Conservation (phyloP, 2,329 filamentous ascomycete species). For the Fusarium sp. region DNA sequence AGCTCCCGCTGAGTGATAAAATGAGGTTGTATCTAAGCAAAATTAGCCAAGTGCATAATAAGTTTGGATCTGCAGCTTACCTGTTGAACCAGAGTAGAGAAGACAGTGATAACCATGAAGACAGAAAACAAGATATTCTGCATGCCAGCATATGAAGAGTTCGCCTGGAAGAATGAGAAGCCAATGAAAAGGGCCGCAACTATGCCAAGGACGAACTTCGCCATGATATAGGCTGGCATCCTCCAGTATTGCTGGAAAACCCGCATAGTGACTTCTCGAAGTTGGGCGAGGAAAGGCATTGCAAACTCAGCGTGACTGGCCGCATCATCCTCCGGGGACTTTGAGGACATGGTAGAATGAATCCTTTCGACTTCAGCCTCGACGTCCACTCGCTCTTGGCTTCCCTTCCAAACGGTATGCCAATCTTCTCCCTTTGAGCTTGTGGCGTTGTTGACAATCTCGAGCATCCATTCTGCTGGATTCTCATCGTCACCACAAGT, state of each 20-base stretch:
- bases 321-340: slow-evolving; percentile 28
- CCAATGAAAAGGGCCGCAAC: slow-evolving; percentile 78
- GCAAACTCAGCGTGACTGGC: slow-evolving; percentile 75
- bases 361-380: slow-evolving; percentile 73
- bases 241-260: slow-evolving; percentile 89
- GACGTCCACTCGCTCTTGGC: slow-evolving; percentile 63
- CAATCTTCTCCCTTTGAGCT: slow-evolving; percentile 66
- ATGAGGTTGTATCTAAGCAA: slow-evolving; percentile 73
- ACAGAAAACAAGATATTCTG: slow-evolving; percentile 80
- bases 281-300: slow-evolving; percentile 75
- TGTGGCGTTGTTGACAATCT: slow-evolving; percentile 58
- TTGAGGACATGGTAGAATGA: slow-evolving; percentile 60
- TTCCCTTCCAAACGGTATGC: slow-evolving; percentile 74
- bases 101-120: slow-evolving; percentile 82
- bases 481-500: slow-evolving; percentile 72
- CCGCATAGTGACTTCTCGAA: slow-evolving; percentile 72
- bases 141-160: slow-evolving; percentile 73
- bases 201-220: slow-evolving; percentile 72
- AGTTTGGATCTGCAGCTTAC: slow-evolving; percentile 52
- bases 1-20: slow-evolving; percentile 80
- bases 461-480: slow-evolving; percentile 81
- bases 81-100: slow-evolving; percentile 76
- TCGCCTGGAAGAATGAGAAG: slow-evolving; percentile 73
- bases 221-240: slow-evolving; percentile 81
- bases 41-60: slow-evolving; percentile 36